phyloP scores from a whole-genome alignment of 169 alveolate genomes.

The Cryptosporidium muris region DNA sequence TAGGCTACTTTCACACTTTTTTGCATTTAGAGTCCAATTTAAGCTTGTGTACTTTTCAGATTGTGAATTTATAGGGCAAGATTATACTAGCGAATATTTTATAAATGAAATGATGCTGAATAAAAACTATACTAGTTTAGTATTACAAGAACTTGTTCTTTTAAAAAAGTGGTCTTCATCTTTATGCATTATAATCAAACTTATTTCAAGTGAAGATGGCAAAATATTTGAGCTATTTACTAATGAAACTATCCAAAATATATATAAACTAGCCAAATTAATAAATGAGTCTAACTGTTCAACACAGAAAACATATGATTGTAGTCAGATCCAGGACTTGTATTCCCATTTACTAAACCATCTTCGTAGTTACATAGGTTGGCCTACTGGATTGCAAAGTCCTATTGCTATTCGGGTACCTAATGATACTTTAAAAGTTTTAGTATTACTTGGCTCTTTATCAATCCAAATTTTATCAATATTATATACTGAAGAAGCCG shows the following conservation, averaged over 20 bases:
- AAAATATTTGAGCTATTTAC: neutral
- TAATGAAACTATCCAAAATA: slow-evolving; percentile 25
- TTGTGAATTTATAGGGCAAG: neutral
- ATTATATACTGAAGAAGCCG: neutral
- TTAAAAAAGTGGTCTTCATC: neutral
- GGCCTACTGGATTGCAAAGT: slow-evolving; percentile 1
- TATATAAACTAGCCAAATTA: slow-evolving; percentile 4
- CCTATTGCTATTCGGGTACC: slow-evolving; percentile 22
- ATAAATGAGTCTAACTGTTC: neutral
- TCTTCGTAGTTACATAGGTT: neutral
- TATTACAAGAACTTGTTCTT: neutral
- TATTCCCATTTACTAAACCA: slow-evolving; percentile 6
- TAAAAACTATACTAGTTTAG: neutral
- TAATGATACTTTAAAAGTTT: neutral
- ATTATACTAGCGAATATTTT: neutral
- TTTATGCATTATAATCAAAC: slow-evolving; percentile 14
- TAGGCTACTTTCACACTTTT: slow-evolving; percentile 22
- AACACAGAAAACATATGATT: neutral
- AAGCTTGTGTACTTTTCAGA: neutral
- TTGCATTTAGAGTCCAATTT: neutral
- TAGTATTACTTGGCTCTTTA: slow-evolving; percentile 10
- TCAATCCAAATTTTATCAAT: slow-evolving; percentile 9
- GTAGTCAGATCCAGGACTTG: slow-evolving; percentile 22
- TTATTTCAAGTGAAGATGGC: slow-evolving; percentile 8
- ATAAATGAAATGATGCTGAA: neutral